Evolutionary conservation across 345 rosid genomes (phyloP), one percentile per base, ranked within the genome.

Genomic region (Pugionium cornutum): DNA sequence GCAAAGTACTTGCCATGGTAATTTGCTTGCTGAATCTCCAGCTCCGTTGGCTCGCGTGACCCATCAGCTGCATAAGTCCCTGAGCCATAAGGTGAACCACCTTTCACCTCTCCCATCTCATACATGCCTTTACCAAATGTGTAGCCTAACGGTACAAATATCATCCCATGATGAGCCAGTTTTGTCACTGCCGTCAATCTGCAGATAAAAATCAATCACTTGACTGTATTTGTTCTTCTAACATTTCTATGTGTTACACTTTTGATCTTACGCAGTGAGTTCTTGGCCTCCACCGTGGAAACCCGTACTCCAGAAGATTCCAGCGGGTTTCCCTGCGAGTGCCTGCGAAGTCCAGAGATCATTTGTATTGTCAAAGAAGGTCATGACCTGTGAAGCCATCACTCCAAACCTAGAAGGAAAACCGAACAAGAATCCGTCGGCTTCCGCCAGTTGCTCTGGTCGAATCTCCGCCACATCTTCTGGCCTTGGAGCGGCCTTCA

Each of bases 281-380:
- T 92, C 98, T 76, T 92, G 96, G 56, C 98, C 98, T 60, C 97
- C 98, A 18, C 97, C 97, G 47, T 82, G 89, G 69, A 89, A 92
- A 56, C 98, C 98, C 2, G 97, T 89, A 68, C 96, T 92, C 97
- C 98, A 92, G 77, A 92, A 92, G 78, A 92, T 85, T 41, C 98
- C 97, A 0, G 97, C 98, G 2, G 98, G 98, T 69, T 92, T 92
- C 9, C 98, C 98, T 0, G 98, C 94, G 4, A 89, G 97, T 58
- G 86, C 86, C 67, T 89, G 97, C 54, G 83, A 29, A 63, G 79
- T 75, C 94, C 97, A 92, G 42, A 83, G 77, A 45, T 83, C 80
- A 33, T 10, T n/a, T 1, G 99, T 88, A 48, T 90, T 81, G 70
- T 92, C 99, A 42, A 88, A 92, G 80, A 92, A 92, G 9, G 96